Base-by-base conservation (phyloP, 2,329 filamentous ascomycete genomes). In the Apiospora malaysiana region DNA sequence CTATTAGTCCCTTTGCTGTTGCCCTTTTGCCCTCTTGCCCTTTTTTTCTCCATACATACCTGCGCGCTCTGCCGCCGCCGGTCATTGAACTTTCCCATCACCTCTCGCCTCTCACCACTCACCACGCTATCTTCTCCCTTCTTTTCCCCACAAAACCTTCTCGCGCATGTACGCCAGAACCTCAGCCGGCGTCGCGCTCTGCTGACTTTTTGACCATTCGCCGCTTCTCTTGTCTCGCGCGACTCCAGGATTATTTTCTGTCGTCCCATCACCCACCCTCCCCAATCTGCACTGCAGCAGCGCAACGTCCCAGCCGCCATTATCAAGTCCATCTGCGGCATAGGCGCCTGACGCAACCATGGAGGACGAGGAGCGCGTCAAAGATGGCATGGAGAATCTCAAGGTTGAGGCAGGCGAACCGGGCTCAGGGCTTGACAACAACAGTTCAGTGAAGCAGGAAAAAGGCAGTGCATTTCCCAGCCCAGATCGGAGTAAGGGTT, bases 371-470 rank as follows among this genome's bases (percentile, higher is more conserved):
- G 77, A 79, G 32, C 75, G 71, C 68, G 71, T 78, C 8, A 73
- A 79, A 69, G 74, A 78, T 71, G 78, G 76, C 70, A 71, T 85
- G 79, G 83, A 84, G 76, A 79, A 81, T 74, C 79, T 85, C 71
- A 85, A 83, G 77, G 79, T 83, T 68, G 83, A 86, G 75, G 82
- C 84, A 47, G 78, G 77, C 67, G 74, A 77, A 16, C 70, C 56
- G 21, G 70, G 74, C 42, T 70, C 70, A 68, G 71, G 69, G 70
- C 75, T 73, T 70, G 77, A 77, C 68, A 82, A 83, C 73, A 82
- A 81, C 71, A 73, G 77, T 71, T 76, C 74, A 70, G 73, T 83
- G 71, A 85, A 84, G 77, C 82, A 80, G 75, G 77, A 77, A 70
- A 76, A 75, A 43, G 77, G 77, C 70, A 82, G 80, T 74, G 79